These are phyloP conservation scores for Crithidia fasciculata DNA, from an alignment of 208 protist genomes.

Conservation along the genomic window DNA sequence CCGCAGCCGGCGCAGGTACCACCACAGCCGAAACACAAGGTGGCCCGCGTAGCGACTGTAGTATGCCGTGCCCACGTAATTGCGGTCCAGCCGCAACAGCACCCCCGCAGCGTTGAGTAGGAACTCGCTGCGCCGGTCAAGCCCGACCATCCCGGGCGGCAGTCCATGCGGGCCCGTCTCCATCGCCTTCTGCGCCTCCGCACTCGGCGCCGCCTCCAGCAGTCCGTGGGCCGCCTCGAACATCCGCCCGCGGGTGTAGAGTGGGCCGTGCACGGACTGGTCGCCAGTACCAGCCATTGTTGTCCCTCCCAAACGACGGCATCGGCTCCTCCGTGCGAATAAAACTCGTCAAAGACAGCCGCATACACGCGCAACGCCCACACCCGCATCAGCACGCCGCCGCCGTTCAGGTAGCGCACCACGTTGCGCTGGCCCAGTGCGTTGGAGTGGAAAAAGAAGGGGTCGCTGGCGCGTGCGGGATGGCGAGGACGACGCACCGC, in stretches of 20 bases:
- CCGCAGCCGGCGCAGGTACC: conserved; percentile 13
- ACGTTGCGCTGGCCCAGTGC: conserved; percentile 12
- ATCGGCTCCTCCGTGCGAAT: not conserved
- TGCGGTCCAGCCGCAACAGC: conserved; percentile 9
- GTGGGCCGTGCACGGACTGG: conserved; percentile 27
- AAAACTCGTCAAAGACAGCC: not conserved
- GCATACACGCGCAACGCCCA: conserved; percentile 30
- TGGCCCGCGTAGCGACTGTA: conserved; percentile 10
- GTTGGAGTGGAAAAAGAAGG: conserved; percentile 16
- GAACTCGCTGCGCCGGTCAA: conserved; percentile 29
- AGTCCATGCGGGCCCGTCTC: conserved; percentile 13
- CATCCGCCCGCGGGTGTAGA: conserved; percentile 24
- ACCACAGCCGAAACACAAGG: conserved; percentile 10
- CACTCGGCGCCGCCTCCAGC: conserved; percentile 4
- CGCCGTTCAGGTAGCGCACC: conserved; percentile 28
- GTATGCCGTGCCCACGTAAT: conserved; percentile 20
- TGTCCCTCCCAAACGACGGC: not conserved
- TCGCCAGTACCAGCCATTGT: conserved; percentile 31
- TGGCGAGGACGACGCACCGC: not conserved
- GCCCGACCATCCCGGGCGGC: conserved; percentile 16
- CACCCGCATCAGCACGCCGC: conserved; percentile 30
- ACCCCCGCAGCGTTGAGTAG: conserved; percentile 13
- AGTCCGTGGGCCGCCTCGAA: conserved; percentile 30
- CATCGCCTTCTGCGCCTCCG: not conserved
- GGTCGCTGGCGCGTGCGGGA: not conserved